Conservation (phyloP, 345 rosid species). For the Syzygium grande region DNA sequence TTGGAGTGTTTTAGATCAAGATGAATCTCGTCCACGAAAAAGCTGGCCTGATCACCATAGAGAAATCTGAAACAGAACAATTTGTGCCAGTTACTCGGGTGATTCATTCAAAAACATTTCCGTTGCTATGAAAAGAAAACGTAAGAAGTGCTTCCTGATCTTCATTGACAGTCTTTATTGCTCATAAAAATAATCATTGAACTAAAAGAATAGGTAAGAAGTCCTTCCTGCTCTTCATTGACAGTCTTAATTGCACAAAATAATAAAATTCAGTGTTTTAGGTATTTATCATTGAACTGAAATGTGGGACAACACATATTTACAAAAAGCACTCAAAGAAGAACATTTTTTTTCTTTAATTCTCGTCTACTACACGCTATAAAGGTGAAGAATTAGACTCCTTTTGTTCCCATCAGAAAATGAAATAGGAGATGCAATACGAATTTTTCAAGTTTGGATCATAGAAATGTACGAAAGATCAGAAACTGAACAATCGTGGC, state of each 20-base stretch:
- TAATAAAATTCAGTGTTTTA: not conserved
- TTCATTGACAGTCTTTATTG: fast-evolving
- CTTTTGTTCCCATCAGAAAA: not conserved
- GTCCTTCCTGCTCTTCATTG: no score
- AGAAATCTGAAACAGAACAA: conserved; percentile 43
- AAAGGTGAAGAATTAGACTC: not conserved
- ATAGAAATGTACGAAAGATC: not conserved
- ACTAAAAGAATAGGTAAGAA: no score
- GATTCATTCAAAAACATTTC: not conserved
- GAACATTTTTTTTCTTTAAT: not conserved
- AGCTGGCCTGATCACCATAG: conserved; percentile 88
- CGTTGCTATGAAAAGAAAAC: not conserved
- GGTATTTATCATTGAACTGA: not conserved
- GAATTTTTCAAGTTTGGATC: not conserved
- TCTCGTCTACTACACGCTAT: not conserved
- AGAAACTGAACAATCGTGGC: conserved; percentile 26
- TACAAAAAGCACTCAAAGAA: not conserved
- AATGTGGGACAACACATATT: not conserved
- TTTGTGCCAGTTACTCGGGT: not conserved
- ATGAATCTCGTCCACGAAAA: conserved; percentile 80
- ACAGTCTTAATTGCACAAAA: not conserved
- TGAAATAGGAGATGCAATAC: not conserved
- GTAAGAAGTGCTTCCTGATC: not conserved
- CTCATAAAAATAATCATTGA: not conserved
- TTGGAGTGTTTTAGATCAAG: conserved; percentile 77